A percentile compares a stretch with the other conserved stretches of the same genome.
These are phyloP conservation scores for Neostapfia colusana DNA, from an alignment of 176 grass and related monocot genomes.

Conservation along the genomic window DNA sequence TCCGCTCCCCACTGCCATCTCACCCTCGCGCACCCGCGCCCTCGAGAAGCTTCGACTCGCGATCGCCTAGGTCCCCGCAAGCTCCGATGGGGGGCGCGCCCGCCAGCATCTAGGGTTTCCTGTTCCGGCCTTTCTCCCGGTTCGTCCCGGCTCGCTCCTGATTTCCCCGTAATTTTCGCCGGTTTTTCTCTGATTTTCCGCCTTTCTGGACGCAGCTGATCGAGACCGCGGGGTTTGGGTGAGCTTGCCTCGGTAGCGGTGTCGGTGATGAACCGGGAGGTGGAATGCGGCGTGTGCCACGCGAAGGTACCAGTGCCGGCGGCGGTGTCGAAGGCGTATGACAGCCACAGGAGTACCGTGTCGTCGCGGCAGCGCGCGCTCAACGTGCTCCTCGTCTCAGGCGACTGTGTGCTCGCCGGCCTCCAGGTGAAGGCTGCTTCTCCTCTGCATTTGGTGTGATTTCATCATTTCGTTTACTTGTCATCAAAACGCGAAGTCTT, in stretches of 20 bases:
- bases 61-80: conserved; percentile 38
- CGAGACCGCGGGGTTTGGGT: conserved; percentile 18
- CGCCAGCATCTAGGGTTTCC: conserved; percentile 37
- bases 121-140: conserved; percentile 17
- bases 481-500: not conserved
- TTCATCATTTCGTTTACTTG: conserved; percentile 13
- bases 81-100: conserved; percentile 40
- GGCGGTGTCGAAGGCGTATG: conserved; percentile 81
- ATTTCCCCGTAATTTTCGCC: not conserved
- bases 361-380: conserved; percentile 75
- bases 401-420: conserved; percentile 82
- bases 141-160: conserved; percentile 12
- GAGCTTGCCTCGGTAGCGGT: not conserved
- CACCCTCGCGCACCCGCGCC: conserved; percentile 17
- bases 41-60: conserved; percentile 46
- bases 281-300: conserved; percentile 78
- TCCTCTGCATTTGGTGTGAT: conserved; percentile 13
- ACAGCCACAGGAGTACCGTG: conserved; percentile 55
- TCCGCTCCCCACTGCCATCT: conserved; percentile 34
- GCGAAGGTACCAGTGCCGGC: conserved; percentile 57
- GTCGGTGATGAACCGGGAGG: conserved; percentile 56
- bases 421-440: conserved; percentile 63
- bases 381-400: conserved; percentile 73
- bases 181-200: not conserved
- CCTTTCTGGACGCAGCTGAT: conserved; percentile 25